Percentiles rank a stretch among this genome's conserved stretches.
phyloP scores from a whole-genome alignment of 2,329 filamentous ascomycete genomes.

The Chaetomium globosum region DNA sequence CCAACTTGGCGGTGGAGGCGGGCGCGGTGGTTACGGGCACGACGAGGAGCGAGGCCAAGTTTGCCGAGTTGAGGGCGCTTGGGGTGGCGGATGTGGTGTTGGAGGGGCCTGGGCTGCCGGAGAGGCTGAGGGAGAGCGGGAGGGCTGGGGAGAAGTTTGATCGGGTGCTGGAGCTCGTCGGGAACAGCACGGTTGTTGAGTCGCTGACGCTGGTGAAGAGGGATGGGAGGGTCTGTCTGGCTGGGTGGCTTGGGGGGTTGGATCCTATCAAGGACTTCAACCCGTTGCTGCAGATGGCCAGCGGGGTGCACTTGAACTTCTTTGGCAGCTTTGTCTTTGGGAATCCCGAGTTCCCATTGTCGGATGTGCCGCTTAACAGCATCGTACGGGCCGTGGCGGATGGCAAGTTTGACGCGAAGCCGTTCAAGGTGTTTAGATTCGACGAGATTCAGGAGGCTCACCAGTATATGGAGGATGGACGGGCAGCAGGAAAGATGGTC shows the following conservation, averaged over 20 bases:
- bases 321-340: slow-evolving; percentile 48
- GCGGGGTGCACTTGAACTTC: slow-evolving; percentile 51
- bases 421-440: slow-evolving; percentile 42
- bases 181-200: slow-evolving; percentile 46
- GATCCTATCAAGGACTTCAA: slow-evolving; percentile 47
- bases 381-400: slow-evolving; percentile 45
- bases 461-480: slow-evolving; percentile 40
- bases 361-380: slow-evolving; percentile 44
- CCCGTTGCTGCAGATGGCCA: slow-evolving; percentile 49
- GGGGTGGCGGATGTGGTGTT: slow-evolving; percentile 36
- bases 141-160: slow-evolving; percentile 40
- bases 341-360: slow-evolving; percentile 43
- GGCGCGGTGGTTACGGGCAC: slow-evolving; percentile 47
- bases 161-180: slow-evolving; percentile 45
- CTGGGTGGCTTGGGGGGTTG: slow-evolving; percentile 48
- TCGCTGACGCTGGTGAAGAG: slow-evolving; percentile 42
- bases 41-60: slow-evolving; percentile 41
- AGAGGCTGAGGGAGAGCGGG: slow-evolving; percentile 28
- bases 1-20: slow-evolving; percentile 34
- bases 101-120: slow-evolving; percentile 36
- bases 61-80: slow-evolving; percentile 38
- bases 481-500: slow-evolving; percentile 44
- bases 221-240: slow-evolving; percentile 45
- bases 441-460: slow-evolving; percentile 43
- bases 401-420: slow-evolving; percentile 42